phyloP scores from a whole-genome alignment of 2,329 filamentous ascomycete genomes.

The Penicillium decumbens region DNA sequence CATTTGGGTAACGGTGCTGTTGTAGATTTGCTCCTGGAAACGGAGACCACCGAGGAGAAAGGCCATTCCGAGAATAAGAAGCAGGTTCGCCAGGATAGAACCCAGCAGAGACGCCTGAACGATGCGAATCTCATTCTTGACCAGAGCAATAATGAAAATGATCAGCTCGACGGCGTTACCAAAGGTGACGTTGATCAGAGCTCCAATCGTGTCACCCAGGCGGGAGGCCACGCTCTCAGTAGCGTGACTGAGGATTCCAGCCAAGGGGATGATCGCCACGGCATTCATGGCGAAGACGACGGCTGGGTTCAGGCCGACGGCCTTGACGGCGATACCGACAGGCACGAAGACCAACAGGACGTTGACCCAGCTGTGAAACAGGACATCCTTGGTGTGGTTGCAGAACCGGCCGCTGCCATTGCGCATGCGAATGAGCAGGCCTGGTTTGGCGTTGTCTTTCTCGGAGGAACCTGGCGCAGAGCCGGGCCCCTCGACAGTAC shows the following conservation, averaged over 20 bases:
- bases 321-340: slow-evolving; percentile 38
- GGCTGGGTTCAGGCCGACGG: slow-evolving; percentile 49
- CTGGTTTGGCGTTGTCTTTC: slow-evolving; percentile 19
- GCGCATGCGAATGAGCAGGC: slow-evolving; percentile 27
- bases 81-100: slow-evolving; percentile 80
- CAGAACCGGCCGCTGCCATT: slow-evolving; percentile 31
- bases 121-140: slow-evolving; percentile 80
- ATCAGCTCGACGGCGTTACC: slow-evolving; percentile 76
- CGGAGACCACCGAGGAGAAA: slow-evolving; percentile 82
- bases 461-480: slow-evolving; percentile 18
- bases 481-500: slow-evolving; percentile 12
- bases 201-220: slow-evolving; percentile 68
- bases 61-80: slow-evolving; percentile 87
- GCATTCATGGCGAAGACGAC: slow-evolving; percentile 70
- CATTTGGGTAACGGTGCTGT: slow-evolving; percentile 93
- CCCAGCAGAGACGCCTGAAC: slow-evolving; percentile 87
- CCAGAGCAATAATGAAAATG: slow-evolving; percentile 71
- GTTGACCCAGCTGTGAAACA: slow-evolving; percentile 43
- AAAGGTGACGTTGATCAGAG: slow-evolving; percentile 71
- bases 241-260: slow-evolving; percentile 66
- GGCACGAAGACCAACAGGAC: slow-evolving; percentile 43
- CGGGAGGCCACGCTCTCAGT: slow-evolving; percentile 70
- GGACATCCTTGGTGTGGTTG: slow-evolving; percentile 32
- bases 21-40: slow-evolving; percentile 91
- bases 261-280: slow-evolving; percentile 69